Conservation (phyloP, 768 basidiomycete genomes). For the Mycena kentingensis region DNA sequence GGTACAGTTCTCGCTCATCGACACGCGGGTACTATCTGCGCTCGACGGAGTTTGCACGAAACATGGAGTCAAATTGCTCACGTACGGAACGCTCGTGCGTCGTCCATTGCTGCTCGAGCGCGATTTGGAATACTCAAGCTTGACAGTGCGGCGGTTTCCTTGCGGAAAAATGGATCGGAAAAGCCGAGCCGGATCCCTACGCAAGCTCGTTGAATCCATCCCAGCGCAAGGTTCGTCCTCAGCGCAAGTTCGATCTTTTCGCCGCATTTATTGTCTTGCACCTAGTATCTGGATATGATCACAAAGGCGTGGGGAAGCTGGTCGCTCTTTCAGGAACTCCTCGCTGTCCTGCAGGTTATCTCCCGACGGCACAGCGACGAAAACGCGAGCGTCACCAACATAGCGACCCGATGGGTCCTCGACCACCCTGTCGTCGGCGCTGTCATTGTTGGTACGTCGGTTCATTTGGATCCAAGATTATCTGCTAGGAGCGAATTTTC, state of each 20-base stretch:
- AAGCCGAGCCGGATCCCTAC: constrained; percentile 73
- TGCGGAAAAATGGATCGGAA: constrained; percentile 70
- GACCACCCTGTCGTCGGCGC: constrained; percentile 82
- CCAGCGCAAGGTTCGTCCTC: constrained; percentile 70
- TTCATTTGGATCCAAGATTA: neutral
- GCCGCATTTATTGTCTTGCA: neutral
- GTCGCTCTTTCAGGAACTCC: constrained; percentile 71
- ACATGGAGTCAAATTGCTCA: constrained; percentile 68
- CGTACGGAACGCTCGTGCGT: constrained; percentile 80
- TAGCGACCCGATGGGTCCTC: constrained; percentile 85
- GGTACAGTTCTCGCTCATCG: constrained; percentile 78
- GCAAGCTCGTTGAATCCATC: constrained; percentile 72
- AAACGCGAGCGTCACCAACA: constrained; percentile 71
- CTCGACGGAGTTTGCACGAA: constrained; percentile 77
- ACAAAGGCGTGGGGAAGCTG: constrained; percentile 78
- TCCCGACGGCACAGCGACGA: constrained; percentile 68
- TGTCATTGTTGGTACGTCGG: constrained; percentile 68
- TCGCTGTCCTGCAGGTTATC: constrained; percentile 58
- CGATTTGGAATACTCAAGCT: neutral
- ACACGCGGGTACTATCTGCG: constrained; percentile 73
- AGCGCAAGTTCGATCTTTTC: neutral
- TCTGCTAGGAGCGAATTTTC: neutral
- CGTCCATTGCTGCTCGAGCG: neutral
- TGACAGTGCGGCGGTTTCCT: constrained; percentile 81
- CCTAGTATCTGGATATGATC: constrained; percentile 83